A percentile compares a stretch with the other conserved stretches of the same genome.
These are phyloP conservation scores for Dendrocalamus latiflorus DNA, from an alignment of 202 grass and related monocot genomes.

Conservation along the genomic window DNA sequence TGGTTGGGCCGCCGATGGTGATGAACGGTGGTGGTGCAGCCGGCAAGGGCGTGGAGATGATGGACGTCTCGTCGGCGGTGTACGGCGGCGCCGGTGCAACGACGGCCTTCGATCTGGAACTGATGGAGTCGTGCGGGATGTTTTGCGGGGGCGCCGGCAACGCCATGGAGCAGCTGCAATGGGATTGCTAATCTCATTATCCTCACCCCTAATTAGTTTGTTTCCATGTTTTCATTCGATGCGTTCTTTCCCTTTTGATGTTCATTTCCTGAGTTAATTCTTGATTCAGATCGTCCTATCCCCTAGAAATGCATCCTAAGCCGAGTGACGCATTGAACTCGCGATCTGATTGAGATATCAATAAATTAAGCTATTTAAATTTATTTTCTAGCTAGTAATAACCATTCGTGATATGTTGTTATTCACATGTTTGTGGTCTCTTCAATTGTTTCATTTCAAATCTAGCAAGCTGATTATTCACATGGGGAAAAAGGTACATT, in stretches of 20 bases:
- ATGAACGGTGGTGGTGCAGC: slow-evolving; percentile 18
- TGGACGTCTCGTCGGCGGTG: slow-evolving; percentile 45
- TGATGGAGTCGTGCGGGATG: slow-evolving; percentile 78
- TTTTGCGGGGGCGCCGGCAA: slow-evolving; percentile 40
- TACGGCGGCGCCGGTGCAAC: slow-evolving; percentile 37
- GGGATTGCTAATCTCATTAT: slow-evolving; percentile 73
- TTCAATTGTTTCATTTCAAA: neutral
- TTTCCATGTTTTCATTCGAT: slow-evolving; percentile 40
- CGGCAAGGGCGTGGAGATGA: slow-evolving; percentile 61
- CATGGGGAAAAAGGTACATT: too few species aligned
- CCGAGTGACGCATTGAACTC: slow-evolving; percentile 3
- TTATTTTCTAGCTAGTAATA: neutral
- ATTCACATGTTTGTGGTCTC: neutral
- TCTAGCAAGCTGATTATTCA: neutral
- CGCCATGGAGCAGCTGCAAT: slow-evolving; percentile 82
- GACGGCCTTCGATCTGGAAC: slow-evolving; percentile 64
- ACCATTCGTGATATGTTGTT: neutral
- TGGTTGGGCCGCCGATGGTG: neutral
- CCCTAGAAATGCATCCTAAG: slow-evolving; percentile 37
- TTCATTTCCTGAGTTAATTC: slow-evolving; percentile 27
- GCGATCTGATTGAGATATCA: slow-evolving; percentile 17
- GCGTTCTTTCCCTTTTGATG: slow-evolving; percentile 37
- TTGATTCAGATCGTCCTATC: slow-evolving; percentile 23
- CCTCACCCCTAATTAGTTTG: slow-evolving; percentile 26
- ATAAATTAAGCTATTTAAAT: slow-evolving; percentile 14